Conservation (phyloP, 2,329 filamentous ascomycete genomes). For the Ophiostoma quercus region DNA sequence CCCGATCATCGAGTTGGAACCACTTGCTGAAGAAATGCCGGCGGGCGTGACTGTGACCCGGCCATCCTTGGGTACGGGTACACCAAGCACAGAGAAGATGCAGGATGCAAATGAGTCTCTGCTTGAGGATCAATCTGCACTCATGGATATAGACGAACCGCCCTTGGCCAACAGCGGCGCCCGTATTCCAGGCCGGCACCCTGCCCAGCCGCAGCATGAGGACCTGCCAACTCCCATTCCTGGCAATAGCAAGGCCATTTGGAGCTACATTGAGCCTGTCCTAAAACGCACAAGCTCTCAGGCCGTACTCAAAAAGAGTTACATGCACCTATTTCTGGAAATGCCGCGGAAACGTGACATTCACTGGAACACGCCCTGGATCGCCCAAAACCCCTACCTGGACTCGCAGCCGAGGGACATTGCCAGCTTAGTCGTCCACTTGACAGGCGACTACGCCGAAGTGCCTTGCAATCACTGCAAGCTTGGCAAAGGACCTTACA, state of each 20-base stretch:
- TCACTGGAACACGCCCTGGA: conserved; percentile 31
- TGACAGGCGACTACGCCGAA: conserved; percentile 32
- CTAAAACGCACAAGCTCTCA: conserved; percentile 24
- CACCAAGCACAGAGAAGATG: not conserved
- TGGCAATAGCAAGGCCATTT: conserved; percentile 25
- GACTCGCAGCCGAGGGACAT: conserved; percentile 31
- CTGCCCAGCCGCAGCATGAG: not conserved
- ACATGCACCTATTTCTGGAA: conserved; percentile 29
- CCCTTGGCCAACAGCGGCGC: not conserved
- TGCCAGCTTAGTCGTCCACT: conserved; percentile 33
- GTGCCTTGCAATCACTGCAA: conserved; percentile 31
- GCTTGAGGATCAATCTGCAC: not conserved
- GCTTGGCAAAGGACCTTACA: conserved; percentile 31
- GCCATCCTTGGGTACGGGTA: not conserved
- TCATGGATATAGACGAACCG: not conserved
- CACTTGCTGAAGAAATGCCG: not conserved
- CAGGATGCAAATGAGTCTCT: not conserved
- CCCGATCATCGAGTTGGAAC: conserved; percentile 24
- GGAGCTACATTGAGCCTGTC: conserved; percentile 31
- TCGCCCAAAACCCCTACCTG: conserved; percentile 24
- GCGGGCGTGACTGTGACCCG: not conserved
- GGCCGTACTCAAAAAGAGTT: conserved; percentile 26
- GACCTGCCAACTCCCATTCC: conserved; percentile 16
- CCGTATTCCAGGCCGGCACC: not conserved
- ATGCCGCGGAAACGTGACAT: conserved; percentile 32